Conservation (phyloP, 2,329 filamentous ascomycete species). For the Calonectria hongkongensis region DNA sequence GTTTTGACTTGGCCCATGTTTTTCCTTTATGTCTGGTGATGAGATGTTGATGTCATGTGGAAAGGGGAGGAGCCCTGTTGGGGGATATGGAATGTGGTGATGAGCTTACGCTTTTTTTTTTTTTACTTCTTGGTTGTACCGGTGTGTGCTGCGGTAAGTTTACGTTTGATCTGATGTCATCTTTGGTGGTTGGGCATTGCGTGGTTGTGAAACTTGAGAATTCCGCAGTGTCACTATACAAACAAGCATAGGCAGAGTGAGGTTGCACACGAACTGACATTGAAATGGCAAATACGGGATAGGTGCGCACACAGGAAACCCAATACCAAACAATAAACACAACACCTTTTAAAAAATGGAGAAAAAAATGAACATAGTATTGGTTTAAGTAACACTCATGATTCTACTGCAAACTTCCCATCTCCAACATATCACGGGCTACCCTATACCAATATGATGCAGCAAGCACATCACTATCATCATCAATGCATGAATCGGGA, state of each 20-base stretch:
- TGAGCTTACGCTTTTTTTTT: not conserved
- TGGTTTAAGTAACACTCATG: not conserved
- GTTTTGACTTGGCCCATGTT: not conserved
- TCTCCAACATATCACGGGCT: not conserved
- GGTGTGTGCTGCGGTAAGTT: no score
- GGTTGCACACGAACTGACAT: no score
- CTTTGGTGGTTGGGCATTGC: not conserved
- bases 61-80: not conserved
- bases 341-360: not conserved
- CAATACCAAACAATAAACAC: not conserved
- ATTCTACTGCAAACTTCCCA: not conserved
- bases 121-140: no score
- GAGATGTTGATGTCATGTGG: not conserved
- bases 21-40: not conserved
- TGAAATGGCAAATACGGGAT: not conserved
- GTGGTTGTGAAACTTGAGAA: no score
- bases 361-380: not conserved
- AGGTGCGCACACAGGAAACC: not conserved
- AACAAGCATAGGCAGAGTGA: not conserved
- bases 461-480: not conserved
- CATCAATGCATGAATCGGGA: no score
- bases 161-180: not conserved
- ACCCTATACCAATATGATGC: constrained; percentile 22
- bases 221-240: not conserved
- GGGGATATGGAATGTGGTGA: not conserved